These are phyloP conservation scores for Daucus carota DNA, from an alignment of 129 eudicot species.

Conservation along the genomic window DNA sequence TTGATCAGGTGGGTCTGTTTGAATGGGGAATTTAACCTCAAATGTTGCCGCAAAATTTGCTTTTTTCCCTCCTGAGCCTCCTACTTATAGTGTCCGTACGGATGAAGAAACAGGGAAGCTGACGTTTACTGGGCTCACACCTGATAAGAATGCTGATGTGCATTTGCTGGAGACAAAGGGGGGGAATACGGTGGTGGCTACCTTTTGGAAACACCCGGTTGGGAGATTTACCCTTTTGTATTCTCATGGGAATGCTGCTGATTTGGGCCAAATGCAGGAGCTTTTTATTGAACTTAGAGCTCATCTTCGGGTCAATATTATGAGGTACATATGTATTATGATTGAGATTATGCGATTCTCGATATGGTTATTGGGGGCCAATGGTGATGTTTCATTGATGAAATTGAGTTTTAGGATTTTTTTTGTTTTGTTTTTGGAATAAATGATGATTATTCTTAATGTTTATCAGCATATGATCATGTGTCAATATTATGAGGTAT, in stretches of 20 bases:
- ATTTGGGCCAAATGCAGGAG: conserved; percentile 93
- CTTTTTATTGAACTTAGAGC: conserved; percentile 94
- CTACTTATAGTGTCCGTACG: conserved; percentile 63
- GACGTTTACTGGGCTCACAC: conserved; percentile 60
- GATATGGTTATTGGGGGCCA: too few relatives aligned
- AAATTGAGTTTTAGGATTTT: too few relatives aligned
- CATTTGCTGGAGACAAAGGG: conserved; percentile 76
- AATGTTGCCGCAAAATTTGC: conserved; percentile 91
- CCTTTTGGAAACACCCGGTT: conserved; percentile 82
- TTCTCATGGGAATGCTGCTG: conserved; percentile 99
- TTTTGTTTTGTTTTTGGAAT: too few relatives aligned
- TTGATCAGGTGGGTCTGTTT: conserved; percentile 30
- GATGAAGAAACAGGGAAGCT: conserved; percentile 50
- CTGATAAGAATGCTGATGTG: conserved; percentile 76
- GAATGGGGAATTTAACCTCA: conserved; percentile 94
- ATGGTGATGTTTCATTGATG: background rate
- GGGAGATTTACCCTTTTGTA: conserved; percentile 74
- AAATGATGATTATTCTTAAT: too few relatives aligned
- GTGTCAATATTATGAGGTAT: too few relatives aligned
- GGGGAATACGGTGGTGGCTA: conserved; percentile 80
- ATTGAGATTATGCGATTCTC: too few relatives aligned
- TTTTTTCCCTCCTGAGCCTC: conserved; percentile 96
- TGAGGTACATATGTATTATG: conserved; percentile 43
- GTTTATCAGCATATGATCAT: too few relatives aligned
- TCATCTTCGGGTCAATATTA: conserved; percentile 84